Base-by-base conservation (phyloP, 495 filamentous ascomycete species). In the Penicillium canariense region DNA sequence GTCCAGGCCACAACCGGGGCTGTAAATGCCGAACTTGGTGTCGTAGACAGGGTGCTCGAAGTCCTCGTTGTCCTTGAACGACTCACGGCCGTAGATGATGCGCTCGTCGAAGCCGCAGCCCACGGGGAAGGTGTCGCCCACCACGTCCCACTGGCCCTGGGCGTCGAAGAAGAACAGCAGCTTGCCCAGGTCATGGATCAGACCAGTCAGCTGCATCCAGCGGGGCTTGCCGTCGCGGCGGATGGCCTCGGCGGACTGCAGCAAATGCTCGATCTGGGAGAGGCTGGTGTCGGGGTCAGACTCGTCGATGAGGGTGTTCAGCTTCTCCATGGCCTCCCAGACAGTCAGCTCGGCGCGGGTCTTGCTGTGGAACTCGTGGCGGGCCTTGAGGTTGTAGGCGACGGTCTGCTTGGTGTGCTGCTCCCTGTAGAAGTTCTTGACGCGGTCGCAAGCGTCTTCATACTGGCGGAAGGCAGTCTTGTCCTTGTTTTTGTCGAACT, bases 181-280 rank as follows among this genome's bases (percentile, higher is more conserved):
- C 72, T 95, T 96, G 58, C 91, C 91, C 12, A 95, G 78, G 58
- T 95, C 91, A 69, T 96, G 91, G 58, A 96, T 87, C n/a, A 95
- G 79, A 1, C 91, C 90, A 0, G 85, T 88, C 18, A 95, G 72
- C 68, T 95, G 91, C 88, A 95, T 93, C 91, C 91, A 96, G 30
- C 88, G 80, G 5, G 91, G 91, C 75, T 95, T 94, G 59, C 90
- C 89, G 62, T 94, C 91, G 34, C 87, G 83, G 15, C 89, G 84
- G 63, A 95, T 91, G 0, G 90, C 90, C 64, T 96, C 90, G 23
- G 90, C 91, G 26, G 85, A 84, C 62, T 96, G 91, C 2, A 95
- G 79, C 1, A 94, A 74, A 67, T 96, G 91, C 69, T 94, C 87
- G 68, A 95, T 92, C 72, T 95, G 91, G 15, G 81, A 85, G 52